phyloP scores from a whole-genome alignment of 352 stramenopile genomes.

The Hyaloperonospora arabidopsidis region DNA sequence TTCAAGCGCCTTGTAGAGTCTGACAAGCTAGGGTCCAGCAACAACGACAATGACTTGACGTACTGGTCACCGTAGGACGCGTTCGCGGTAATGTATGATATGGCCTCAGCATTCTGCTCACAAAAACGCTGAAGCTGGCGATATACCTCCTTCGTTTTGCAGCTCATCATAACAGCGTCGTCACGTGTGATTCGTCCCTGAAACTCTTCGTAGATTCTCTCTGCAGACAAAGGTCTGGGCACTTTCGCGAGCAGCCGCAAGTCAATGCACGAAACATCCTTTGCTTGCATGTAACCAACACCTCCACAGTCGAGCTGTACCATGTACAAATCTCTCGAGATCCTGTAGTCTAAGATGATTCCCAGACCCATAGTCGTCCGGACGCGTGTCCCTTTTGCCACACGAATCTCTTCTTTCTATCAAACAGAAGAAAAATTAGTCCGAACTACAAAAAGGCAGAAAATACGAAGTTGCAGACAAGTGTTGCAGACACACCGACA shows the following conservation, averaged over 20 bases:
- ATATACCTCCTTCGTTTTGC: slow-evolving; percentile 49
- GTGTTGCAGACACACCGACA: slow-evolving; percentile 25
- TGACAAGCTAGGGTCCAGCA: slow-evolving; percentile 58
- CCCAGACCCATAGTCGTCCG: slow-evolving; percentile 23
- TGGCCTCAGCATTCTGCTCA: slow-evolving; percentile 57
- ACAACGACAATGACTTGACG: slow-evolving; percentile 36
- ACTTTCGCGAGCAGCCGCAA: slow-evolving; percentile 56
- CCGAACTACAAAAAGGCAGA: not conserved
- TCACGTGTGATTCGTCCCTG: slow-evolving; percentile 54
- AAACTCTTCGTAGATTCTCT: slow-evolving; percentile 60
- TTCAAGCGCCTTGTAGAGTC: slow-evolving; percentile 51
- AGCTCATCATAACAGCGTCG: slow-evolving; percentile 45
- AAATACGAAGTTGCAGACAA: not conserved
- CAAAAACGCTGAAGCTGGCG: slow-evolving; percentile 50
- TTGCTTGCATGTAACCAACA: slow-evolving; percentile 31
- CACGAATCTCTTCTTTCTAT: slow-evolving; percentile 25
- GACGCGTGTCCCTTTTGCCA: slow-evolving; percentile 24
- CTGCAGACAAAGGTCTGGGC: slow-evolving; percentile 55
- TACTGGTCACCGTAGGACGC: slow-evolving; percentile 64
- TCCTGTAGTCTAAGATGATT: slow-evolving; percentile 19
- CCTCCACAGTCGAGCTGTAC: slow-evolving; percentile 30
- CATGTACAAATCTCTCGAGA: slow-evolving; percentile 29
- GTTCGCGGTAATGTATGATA: slow-evolving; percentile 74
- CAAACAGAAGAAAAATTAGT: not conserved
- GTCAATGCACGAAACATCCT: slow-evolving; percentile 55